Evolutionary conservation across 345 rosid species (phyloP).

Genomic region (Boechera stricta): DNA sequence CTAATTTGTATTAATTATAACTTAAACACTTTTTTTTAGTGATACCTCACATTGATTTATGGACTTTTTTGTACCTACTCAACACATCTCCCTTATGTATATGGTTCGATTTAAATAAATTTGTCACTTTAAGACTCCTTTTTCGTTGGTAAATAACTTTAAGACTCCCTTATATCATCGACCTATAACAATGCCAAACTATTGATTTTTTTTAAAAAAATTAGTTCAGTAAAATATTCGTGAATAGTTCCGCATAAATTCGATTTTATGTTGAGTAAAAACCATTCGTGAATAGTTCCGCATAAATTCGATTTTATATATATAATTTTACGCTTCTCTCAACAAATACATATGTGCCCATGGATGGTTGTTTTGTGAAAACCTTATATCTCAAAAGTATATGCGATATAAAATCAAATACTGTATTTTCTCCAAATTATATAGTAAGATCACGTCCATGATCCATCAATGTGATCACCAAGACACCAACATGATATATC

Average conservation of each 20-base stretch:
- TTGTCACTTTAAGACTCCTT: neutral
- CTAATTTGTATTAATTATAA: no score
- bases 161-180: neutral
- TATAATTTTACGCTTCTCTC: neutral
- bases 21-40: no score
- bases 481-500: neutral
- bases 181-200: no score
- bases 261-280: neutral
- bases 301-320: neutral
- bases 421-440: neutral
- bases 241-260: no score
- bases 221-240: no score
- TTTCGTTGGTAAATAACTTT: slow-evolving; percentile 6
- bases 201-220: no score
- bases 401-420: neutral
- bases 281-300: neutral
- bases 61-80: neutral
- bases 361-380: neutral
- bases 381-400: neutral
- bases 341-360: neutral
- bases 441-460: neutral
- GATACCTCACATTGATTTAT: neutral
- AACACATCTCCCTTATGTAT: neutral
- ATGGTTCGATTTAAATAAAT: neutral
- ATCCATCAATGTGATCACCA: neutral